phyloP scores from a whole-genome alignment of 148 eudicot species.

The Vaccinium darrowii region DNA sequence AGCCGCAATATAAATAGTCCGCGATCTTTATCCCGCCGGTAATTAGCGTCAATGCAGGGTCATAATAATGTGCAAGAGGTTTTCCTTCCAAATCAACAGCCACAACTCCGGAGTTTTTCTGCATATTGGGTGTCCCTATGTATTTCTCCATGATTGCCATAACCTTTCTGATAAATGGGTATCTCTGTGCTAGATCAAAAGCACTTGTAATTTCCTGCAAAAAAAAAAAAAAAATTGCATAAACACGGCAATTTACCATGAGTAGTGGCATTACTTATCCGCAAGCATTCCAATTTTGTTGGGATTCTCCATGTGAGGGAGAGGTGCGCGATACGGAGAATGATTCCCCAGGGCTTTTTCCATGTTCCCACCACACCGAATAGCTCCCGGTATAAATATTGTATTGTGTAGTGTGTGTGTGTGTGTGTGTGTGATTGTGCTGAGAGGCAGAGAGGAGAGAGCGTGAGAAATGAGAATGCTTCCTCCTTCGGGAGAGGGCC shows the following conservation, averaged over 20 bases:
- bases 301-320: too few relatives aligned
- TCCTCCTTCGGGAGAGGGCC: too few relatives aligned
- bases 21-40: constrained; percentile 47
- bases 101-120: constrained; percentile 54
- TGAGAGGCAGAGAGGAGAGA: too few relatives aligned
- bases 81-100: constrained; percentile 71
- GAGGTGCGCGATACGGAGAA: too few relatives aligned
- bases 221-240: background rate
- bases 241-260: background rate
- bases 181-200: constrained; percentile 27
- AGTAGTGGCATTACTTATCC: background rate
- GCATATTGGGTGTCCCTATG: constrained; percentile 27
- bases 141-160: constrained; percentile 40
- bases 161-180: constrained; percentile 48
- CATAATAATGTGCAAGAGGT: constrained; percentile 45
- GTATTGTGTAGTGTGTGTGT: too few relatives aligned
- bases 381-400: too few relatives aligned
- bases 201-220: constrained; percentile 36
- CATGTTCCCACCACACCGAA: too few relatives aligned
- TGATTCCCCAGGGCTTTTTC: too few relatives aligned
- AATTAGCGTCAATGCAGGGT: constrained; percentile 32
- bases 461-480: too few relatives aligned
- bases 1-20: constrained; percentile 56
- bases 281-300: background rate
- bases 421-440: too few relatives aligned